phyloP scores from a whole-genome alignment of 371 early-diverging fungal species.

The Mortierella sp. region DNA sequence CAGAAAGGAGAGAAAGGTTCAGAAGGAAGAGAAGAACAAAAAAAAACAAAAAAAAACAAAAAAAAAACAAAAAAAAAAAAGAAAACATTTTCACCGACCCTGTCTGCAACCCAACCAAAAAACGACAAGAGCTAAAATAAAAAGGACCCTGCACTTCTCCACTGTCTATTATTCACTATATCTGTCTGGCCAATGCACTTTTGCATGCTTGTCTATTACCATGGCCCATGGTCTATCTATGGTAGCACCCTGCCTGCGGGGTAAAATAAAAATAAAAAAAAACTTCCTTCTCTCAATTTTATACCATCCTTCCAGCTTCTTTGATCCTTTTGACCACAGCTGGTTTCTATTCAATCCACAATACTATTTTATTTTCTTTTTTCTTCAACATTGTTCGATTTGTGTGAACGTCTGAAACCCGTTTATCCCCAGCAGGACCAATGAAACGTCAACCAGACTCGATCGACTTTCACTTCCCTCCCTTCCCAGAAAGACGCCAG shows the following conservation, averaged over 20 bases:
- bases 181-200: conserved; percentile 4
- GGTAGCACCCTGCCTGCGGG: too few relatives aligned
- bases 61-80: background rate
- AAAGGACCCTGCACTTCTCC: conserved; percentile 4
- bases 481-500: background rate
- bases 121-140: background rate
- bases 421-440: background rate
- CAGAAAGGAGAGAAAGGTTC: background rate
- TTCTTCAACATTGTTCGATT: background rate
- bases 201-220: conserved; percentile 6
- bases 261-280: too few relatives aligned
- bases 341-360: conserved; percentile 4
- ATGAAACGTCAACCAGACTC: conserved; percentile 2
- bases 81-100: background rate
- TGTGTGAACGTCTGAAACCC: conserved; percentile 1
- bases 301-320: background rate
- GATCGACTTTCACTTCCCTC: background rate
- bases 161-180: background rate
- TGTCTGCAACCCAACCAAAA: background rate
- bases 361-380: background rate
- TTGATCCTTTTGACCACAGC: background rate
- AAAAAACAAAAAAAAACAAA: background rate
- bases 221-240: conserved; percentile 2
- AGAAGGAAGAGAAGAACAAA: background rate
- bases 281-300: background rate